A percentile compares a stretch with the other conserved stretches of the same genome.
phyloP scores from a whole-genome alignment of 345 rosid species.

The Lumnitzera racemosa region DNA sequence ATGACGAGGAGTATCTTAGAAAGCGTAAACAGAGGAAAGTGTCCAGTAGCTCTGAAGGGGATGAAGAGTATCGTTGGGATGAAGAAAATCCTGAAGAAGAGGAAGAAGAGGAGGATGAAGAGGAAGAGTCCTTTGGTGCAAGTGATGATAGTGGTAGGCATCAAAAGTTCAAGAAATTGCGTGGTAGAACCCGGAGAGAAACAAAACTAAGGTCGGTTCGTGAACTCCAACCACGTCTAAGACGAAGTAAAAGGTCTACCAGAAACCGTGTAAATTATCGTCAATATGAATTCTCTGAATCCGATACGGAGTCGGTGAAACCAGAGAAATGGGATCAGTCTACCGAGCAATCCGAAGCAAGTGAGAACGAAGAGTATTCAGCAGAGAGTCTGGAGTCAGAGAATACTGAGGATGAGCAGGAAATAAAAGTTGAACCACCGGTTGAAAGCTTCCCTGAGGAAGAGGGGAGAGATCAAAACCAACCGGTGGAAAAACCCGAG shows the following conservation, averaged over 20 bases:
- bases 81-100: constrained; percentile 87
- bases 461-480: constrained; percentile 36
- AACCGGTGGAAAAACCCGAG: constrained; percentile 34
- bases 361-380: constrained; percentile 53
- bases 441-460: constrained; percentile 26
- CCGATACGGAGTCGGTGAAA: constrained; percentile 64
- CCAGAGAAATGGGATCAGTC: constrained; percentile 45
- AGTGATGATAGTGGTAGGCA: constrained; percentile 86
- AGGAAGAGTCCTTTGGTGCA: constrained; percentile 62
- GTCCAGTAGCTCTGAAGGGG: constrained; percentile 96
- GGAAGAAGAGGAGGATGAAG: constrained; percentile 75
- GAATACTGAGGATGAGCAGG: constrained; percentile 44
- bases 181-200: constrained; percentile 63
- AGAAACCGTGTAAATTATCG: constrained; percentile 65
- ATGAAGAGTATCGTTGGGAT: constrained; percentile 88
- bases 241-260: constrained; percentile 92
- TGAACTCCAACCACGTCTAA: constrained; percentile 72
- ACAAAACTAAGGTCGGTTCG: constrained; percentile 66
- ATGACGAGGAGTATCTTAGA: constrained; percentile 91
- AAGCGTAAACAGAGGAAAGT: constrained; percentile 69
- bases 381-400: constrained; percentile 56
- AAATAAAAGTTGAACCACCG: constrained; percentile 36
- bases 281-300: constrained; percentile 78
- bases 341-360: constrained; percentile 52
- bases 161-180: constrained; percentile 58